Conservation (phyloP, 2,329 filamentous ascomycete genomes). For the Beauveria sp. region DNA sequence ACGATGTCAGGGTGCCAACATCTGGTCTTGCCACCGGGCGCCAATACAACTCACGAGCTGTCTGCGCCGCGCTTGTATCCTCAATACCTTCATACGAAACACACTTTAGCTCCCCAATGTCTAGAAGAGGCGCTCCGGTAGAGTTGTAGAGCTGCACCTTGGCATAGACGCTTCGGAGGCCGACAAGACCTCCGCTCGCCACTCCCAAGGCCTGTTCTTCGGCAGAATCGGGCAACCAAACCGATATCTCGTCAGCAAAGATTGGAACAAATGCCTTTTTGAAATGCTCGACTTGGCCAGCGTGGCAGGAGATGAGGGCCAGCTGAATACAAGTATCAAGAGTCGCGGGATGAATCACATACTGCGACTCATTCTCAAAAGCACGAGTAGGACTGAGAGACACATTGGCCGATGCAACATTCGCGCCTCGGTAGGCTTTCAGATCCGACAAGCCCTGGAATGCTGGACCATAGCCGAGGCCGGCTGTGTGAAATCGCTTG, state of each 20-base stretch:
- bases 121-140: conserved; percentile 17
- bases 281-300: conserved; percentile 15
- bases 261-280: conserved; percentile 19
- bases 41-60: not conserved
- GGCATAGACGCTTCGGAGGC: conserved; percentile 16
- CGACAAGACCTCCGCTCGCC: conserved; percentile 2
- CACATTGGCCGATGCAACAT: conserved; percentile 16
- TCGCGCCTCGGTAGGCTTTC: conserved; percentile 15
- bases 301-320: conserved; percentile 19
- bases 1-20: not conserved
- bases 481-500: conserved; percentile 17
- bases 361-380: conserved; percentile 13
- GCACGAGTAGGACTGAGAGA: conserved; percentile 15
- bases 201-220: not conserved
- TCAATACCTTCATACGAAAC: conserved; percentile 17
- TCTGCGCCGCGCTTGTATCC: conserved; percentile 14
- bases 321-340: conserved; percentile 21
- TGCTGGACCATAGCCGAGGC: conserved; percentile 18
- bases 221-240: not conserved
- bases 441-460: conserved; percentile 17
- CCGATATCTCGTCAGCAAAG: not conserved
- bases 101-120: conserved; percentile 17
- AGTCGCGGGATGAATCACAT: conserved; percentile 10
- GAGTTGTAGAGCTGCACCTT: conserved; percentile 17
- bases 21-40: not conserved